Evolutionary conservation across 2,329 filamentous ascomycete genomes (phyloP), one percentile per base, ranked within the genome.

Genomic region (Albophoma yamanashiensis): DNA sequence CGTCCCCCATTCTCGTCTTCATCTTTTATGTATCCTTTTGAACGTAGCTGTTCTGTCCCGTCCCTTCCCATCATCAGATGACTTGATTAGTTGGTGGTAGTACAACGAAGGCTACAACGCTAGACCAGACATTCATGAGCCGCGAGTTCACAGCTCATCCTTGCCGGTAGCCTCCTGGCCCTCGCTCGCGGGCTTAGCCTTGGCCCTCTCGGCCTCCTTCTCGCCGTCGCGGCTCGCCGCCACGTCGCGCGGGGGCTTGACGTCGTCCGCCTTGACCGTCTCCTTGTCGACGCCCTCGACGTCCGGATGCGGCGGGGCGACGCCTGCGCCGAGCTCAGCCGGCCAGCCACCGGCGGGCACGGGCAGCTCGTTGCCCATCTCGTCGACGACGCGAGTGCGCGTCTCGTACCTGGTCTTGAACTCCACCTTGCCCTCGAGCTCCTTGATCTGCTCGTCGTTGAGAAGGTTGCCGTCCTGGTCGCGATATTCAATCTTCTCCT

Each of bases 351-450:
- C 79, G 31, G 73, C 71, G 17, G 77, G 76, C 40, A 73, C 67
- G 14, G 73, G 71, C n/a, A 96, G 75, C 70, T 95, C 89, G 65
- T 92, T 91, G 62, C 92, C 94, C 52, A 85, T 73, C 58, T 83
- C 84, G 73, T 96, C 91, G 47, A 96, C 80, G 60, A 97, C 75
- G 61, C 91, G 87, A 11, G 92, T 97, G 64, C 89, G 84, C n/a
- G 93, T 97, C 79, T 97, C 93, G 72, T 97, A 97, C 66, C 88
- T 89, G 15, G 94, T 97, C 77, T 95, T 87, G 77, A 99, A 97
- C 68, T 91, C 91, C 62, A 97, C 92, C 75, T 96, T 95, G 68
- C 93, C 94, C 73, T 93, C 84, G 39, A 99, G 84, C 25, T 83
- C 84, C 68, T 89, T 85, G 61, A 99, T 92, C 71, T 96, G 85